Base-by-base conservation (phyloP, 768 basidiomycete genomes). In the Phanerochaete sordida region DNA sequence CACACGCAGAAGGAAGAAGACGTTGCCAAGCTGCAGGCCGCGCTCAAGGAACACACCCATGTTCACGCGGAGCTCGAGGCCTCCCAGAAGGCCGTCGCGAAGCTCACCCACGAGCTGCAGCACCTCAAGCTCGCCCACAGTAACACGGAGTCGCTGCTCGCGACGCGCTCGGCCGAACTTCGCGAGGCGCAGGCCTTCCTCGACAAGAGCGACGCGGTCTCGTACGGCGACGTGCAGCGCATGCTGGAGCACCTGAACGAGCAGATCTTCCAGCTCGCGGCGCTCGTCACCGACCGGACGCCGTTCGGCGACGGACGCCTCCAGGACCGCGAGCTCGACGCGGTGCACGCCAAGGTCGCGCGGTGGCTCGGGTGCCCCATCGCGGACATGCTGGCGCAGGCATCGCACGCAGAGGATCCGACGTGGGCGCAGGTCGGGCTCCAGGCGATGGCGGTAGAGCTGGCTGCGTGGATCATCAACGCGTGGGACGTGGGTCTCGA, bases 211-310 rank as follows among this genome's bases (percentile, higher is more conserved):
- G 81, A 83, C 59, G 45, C 68, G 0, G 69, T 76, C 49, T 77
- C 82, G 3, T 75, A 74, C 2, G 76, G 75, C 4, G 82, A 86
- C 33, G 75, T 84, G n/a, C 70, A 77, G 31, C 68, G 60, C 1
- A 75, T 79, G 63, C 69, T 84, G 16, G 74, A 77, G 50, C 70
- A 72, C n/a, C 68, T 85, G 23, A 80, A 84, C 53, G 68, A 77
- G 3, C 77, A 77, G 60, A 79, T 83, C 30, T 75, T 75, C 43
- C 81, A 84, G 64, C 76, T 76, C 15, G 79, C 82, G 2, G 78
- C 79, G 0, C 74, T 72, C 59, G 75, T 84, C 58, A 76, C 81
- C 1, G 81, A 82, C 46, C 48, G 73, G 1, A 77, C 78, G 67
- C 69, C 66, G 12, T 62, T 53, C 57, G 8, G 24, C 35, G n/a